Percentiles rank a stretch among this genome's conserved stretches.
phyloP scores from a whole-genome alignment of 768 basidiomycete genomes.

The Mycena epipterygia region DNA sequence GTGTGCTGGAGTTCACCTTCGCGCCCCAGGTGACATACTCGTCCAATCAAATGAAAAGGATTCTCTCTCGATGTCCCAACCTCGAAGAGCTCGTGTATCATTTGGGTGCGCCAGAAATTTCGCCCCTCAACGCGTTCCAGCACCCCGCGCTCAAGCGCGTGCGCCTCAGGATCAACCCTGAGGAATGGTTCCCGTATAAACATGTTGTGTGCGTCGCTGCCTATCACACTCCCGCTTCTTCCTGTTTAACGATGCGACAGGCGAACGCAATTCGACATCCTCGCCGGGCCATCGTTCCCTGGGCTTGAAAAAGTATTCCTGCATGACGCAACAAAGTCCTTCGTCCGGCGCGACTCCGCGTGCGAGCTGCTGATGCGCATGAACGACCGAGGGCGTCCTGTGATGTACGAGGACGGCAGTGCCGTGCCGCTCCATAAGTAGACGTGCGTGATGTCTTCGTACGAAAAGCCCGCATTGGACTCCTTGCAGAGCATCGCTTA shows the following conservation, averaged over 20 bases:
- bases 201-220: conserved; percentile 21
- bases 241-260: conserved; percentile 2
- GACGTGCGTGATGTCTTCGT: neutral
- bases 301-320: conserved; percentile 10
- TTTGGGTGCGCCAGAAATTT: conserved; percentile 31
- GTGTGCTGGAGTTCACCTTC: conserved; percentile 30
- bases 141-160: conserved; percentile 13
- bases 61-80: conserved; percentile 23
- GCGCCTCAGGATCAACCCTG: conserved; percentile 23
- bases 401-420: conserved; percentile 23
- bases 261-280: conserved; percentile 21
- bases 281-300: conserved; percentile 28
- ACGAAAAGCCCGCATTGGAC: no score
- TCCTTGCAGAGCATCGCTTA: neutral
- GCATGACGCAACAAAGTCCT: conserved; percentile 22
- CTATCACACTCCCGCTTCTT: neutral
- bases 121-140: conserved; percentile 19
- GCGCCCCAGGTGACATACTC: conserved; percentile 29
- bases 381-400: conserved; percentile 18
- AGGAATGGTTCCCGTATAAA: conserved; percentile 27
- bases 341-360: conserved; percentile 22
- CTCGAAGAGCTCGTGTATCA: conserved; percentile 30
- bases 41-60: conserved; percentile 23
- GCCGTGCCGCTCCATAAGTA: neutral
- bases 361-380: conserved; percentile 19